Conservation (phyloP, 1,139 yeast species). For the Pneumocystis oryctolagi region DNA sequence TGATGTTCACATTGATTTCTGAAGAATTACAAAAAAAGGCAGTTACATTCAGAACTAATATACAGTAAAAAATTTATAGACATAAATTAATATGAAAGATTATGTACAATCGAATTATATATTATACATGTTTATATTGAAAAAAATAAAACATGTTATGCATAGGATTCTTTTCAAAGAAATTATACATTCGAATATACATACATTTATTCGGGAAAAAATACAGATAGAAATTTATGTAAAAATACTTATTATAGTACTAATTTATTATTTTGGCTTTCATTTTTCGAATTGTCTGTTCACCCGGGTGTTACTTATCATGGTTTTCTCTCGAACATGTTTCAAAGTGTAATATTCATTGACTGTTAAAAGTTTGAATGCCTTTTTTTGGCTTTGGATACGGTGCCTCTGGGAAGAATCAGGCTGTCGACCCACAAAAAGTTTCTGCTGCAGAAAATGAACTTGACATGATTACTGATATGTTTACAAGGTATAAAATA, state of each 20-base stretch:
- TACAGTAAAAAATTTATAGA: no score
- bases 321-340: no score
- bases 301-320: no score
- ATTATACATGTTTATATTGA: no score
- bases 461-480: slow-evolving; percentile 12
- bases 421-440: slow-evolving; percentile 13
- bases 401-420: slow-evolving; percentile 1
- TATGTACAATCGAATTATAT: background rate
- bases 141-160: background rate
- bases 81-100: no score
- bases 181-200: background rate
- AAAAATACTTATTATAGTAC: no score
- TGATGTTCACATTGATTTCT: slow-evolving; percentile 10
- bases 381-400: slow-evolving; percentile 9
- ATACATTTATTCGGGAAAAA: background rate
- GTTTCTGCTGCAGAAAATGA: slow-evolving; percentile 14
- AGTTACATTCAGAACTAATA: background rate
- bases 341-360: no score
- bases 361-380: background rate
- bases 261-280: no score
- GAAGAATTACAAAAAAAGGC: background rate
- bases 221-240: no score
- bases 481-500: slow-evolving; percentile 13
- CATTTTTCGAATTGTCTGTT: no score
- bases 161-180: background rate